Evolutionary conservation across 495 filamentous ascomycete genomes (phyloP).

Genomic region (Neurospora africana): DNA sequence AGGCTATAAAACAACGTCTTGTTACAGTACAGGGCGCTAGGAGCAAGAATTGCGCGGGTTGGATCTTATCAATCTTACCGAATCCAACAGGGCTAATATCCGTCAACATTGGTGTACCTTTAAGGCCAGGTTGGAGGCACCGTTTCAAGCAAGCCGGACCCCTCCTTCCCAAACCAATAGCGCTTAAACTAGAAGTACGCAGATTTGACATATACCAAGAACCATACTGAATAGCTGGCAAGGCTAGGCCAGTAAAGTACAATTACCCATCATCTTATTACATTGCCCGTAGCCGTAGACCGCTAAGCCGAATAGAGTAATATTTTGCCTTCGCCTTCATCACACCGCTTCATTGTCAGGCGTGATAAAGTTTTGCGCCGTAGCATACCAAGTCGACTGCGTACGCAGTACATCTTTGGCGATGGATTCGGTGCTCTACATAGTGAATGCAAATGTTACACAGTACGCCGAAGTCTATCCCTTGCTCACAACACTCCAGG

Average conservation of each 20-base stretch:
- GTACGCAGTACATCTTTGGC: conserved; percentile 13
- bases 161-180: neutral
- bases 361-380: neutral
- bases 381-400: neutral
- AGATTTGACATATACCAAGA: neutral
- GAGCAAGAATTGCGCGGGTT: neutral
- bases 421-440: conserved; percentile 24
- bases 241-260: neutral
- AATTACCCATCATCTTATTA: neutral
- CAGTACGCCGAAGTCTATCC: neutral
- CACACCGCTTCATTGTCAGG: neutral
- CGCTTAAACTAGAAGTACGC: neutral
- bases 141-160: neutral
- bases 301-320: neutral
- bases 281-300: neutral
- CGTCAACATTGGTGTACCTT: neutral
- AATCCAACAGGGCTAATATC: neutral
- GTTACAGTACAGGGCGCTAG: neutral
- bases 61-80: neutral
- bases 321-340: neutral
- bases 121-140: neutral
- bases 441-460: neutral
- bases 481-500: neutral
- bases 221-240: neutral
- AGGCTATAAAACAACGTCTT: neutral